Percentiles rank a stretch among this genome's conserved stretches.
phyloP scores from a whole-genome alignment of 2,329 filamentous ascomycete species.

The Ceratocystis cubensis region DNA sequence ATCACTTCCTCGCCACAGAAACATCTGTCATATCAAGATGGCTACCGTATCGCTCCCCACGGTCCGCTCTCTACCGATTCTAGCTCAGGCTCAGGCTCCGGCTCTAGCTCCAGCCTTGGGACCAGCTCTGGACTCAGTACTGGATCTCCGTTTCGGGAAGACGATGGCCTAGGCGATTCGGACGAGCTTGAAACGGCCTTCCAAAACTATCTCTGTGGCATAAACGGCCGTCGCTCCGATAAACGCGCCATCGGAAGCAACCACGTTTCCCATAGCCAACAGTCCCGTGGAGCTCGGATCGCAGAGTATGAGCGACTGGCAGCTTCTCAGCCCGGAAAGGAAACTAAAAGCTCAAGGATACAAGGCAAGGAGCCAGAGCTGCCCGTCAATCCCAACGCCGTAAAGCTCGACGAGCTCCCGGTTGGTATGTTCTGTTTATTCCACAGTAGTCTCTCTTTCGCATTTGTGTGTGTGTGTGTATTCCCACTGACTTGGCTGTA shows the following conservation, averaged over 20 bases:
- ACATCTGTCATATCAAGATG: constrained; percentile 5
- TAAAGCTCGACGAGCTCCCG: constrained; percentile 1
- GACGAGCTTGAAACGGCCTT: constrained; percentile 11
- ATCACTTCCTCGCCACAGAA: neutral
- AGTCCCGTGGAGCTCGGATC: neutral
- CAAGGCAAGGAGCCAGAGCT: neutral
- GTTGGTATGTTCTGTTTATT: neutral
- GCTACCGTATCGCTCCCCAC: neutral
- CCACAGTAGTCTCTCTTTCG: constrained; percentile 8
- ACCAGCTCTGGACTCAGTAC: neutral
- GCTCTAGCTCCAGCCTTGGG: neutral
- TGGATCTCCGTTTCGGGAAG: neutral
- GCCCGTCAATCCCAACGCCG: neutral
- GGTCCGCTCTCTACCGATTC: neutral
- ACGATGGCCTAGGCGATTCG: neutral
- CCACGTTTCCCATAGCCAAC: neutral
- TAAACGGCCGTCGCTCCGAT: neutral
- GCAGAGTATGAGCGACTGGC: neutral
- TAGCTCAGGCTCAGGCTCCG: neutral
- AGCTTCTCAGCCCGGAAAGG: neutral
- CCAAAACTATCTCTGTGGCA: constrained; percentile 12
- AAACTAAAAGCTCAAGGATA: neutral
- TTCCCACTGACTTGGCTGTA: neutral
- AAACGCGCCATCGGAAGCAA: neutral
- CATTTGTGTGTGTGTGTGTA: constrained; percentile 22